A percentile compares a stretch with the other conserved stretches of the same genome.
Conservation (phyloP, 306 rosid genomes). For the Citrullus amarus region DNA sequence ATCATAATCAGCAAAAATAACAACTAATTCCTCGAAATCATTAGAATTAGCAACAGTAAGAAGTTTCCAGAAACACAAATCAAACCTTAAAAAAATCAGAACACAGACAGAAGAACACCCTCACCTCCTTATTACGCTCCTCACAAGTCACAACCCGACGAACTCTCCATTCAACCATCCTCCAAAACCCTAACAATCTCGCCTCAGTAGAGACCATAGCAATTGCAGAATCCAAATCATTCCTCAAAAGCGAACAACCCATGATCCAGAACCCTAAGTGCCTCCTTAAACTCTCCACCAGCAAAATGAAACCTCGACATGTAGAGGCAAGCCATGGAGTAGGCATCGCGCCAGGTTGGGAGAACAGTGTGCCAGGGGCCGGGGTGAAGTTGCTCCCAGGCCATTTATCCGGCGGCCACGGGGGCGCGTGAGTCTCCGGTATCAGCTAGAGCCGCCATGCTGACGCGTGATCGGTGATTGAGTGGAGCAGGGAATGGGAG, state of each 20-base stretch:
- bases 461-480: conserved; percentile 57
- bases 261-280: conserved; percentile 74
- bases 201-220: conserved; percentile 34
- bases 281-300: conserved; percentile 46
- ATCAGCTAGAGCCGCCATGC: conserved; percentile 52
- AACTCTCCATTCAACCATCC: conserved; percentile 16
- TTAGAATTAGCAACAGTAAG: too few relatives aligned
- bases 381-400: conserved; percentile 98
- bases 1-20: not conserved
- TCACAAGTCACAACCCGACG: conserved; percentile 16
- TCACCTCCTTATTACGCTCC: conserved; percentile 51
- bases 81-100: too few relatives aligned
- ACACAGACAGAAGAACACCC: conserved; percentile 18
- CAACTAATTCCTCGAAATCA: too few relatives aligned
- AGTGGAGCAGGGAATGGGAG: conserved; percentile 43
- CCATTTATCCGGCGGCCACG: conserved; percentile 75
- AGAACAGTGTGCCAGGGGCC: conserved; percentile 85
- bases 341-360: conserved; percentile 91
- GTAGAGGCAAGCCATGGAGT: conserved; percentile 80
- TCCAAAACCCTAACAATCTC: conserved; percentile 24
- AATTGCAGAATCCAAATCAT: conserved; percentile 60
- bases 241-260: conserved; percentile 64
- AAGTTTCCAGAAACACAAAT: too few relatives aligned
- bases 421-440: conserved; percentile 59
- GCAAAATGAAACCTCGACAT: conserved; percentile 47